These are phyloP conservation scores for Lumnitzera littorea DNA, from an alignment of 345 rosid genomes.

Conservation along the genomic window DNA sequence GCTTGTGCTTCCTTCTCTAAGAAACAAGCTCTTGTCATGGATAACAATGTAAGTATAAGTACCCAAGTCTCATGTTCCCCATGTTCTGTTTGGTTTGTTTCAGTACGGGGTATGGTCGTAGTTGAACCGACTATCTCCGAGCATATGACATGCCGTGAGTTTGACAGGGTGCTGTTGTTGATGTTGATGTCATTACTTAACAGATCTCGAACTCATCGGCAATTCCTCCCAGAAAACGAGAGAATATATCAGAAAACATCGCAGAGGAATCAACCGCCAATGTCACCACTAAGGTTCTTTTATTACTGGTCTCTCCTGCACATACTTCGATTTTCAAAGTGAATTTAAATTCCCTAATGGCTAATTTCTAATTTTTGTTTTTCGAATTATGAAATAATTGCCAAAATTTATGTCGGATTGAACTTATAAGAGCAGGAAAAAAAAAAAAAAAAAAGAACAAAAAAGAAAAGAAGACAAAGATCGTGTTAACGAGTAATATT, in stretches of 20 bases:
- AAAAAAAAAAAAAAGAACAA: too few relatives aligned
- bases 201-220: conserved; percentile 39
- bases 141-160: background rate
- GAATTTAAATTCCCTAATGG: background rate
- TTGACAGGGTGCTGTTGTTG: background rate
- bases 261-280: conserved; percentile 26
- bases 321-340: conserved; percentile 2
- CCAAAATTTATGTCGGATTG: too few relatives aligned
- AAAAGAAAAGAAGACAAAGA: too few relatives aligned
- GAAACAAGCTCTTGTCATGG: conserved; percentile 22
- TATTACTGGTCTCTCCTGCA: conserved; percentile 11
- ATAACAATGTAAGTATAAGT: conserved; percentile 5
- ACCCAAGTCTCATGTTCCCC: conserved; percentile 16
- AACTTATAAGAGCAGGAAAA: too few relatives aligned
- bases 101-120: background rate
- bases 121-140: background rate
- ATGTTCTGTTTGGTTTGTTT: conserved; percentile 1
- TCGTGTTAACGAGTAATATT: too few relatives aligned
- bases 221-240: conserved; percentile 25
- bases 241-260: conserved; percentile 13
- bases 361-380: conserved; percentile 3
- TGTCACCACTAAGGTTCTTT: conserved; percentile 17
- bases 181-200: conserved; percentile 1
- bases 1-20: conserved; percentile 70
- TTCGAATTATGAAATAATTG: background rate